Percentiles rank a stretch among this genome's conserved stretches.
phyloP scores from a whole-genome alignment of 805 yeast genomes.

The Yamadazyma nakazawae region DNA sequence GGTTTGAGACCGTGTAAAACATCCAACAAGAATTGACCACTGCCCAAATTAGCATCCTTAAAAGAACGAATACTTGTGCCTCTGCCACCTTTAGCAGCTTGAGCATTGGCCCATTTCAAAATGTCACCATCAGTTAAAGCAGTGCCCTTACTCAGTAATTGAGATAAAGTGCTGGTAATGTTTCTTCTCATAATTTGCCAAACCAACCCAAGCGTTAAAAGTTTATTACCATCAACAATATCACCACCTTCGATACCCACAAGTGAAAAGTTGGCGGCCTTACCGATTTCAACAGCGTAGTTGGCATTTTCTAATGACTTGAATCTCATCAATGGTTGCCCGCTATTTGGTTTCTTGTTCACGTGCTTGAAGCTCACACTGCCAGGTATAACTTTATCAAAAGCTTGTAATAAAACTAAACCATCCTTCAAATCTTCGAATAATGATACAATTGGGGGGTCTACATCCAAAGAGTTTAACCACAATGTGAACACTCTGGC shows the following conservation, averaged over 20 bases:
- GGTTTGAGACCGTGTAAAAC: slow-evolving; percentile 92
- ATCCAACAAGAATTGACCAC: slow-evolving; percentile 81
- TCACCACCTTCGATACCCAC: slow-evolving; percentile 99
- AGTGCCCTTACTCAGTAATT: slow-evolving; percentile 57
- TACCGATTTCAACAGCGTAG: slow-evolving; percentile 96
- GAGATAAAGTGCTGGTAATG: slow-evolving; percentile 77
- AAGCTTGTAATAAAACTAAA: slow-evolving; percentile 82
- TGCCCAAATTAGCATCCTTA: slow-evolving; percentile 73
- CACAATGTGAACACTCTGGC: slow-evolving; percentile 97
- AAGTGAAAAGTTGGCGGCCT: slow-evolving; percentile 84
- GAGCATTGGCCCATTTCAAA: slow-evolving; percentile 88
- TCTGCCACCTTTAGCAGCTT: slow-evolving; percentile 84
- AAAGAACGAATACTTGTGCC: slow-evolving; percentile 71
- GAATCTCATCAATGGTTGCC: slow-evolving; percentile 78
- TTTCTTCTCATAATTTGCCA: slow-evolving; percentile 99
- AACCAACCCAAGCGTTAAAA: slow-evolving; percentile 86
- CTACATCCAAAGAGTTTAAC: slow-evolving; percentile 95
- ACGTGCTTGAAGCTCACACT: slow-evolving; percentile 74
- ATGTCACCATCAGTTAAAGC: slow-evolving; percentile 83
- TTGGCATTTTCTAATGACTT: slow-evolving; percentile 97
- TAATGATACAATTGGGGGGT: slow-evolving; percentile 86
- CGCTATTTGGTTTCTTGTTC: slow-evolving; percentile 77
- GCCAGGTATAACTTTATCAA: slow-evolving; percentile 93
- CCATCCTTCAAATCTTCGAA: slow-evolving; percentile 97
- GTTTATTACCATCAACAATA: slow-evolving; percentile 87